Conservation (phyloP, 169 alveolate species). For the Cystoisospora suis region DNA sequence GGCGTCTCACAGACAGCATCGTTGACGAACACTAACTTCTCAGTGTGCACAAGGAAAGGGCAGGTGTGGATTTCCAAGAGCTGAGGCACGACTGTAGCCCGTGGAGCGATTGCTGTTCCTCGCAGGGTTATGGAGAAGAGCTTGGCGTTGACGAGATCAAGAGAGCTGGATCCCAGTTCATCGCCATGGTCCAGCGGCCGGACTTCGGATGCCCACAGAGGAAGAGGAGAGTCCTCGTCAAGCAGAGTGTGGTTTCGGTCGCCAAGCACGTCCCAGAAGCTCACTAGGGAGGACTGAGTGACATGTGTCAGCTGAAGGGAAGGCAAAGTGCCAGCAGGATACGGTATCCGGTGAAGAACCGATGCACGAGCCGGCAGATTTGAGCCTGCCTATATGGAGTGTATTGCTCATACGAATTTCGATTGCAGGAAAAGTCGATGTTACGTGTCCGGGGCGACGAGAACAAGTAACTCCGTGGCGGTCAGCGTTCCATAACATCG, state of each 20-base stretch:
- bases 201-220: neutral
- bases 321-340: neutral
- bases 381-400: too few species aligned
- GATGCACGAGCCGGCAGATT: too few species aligned
- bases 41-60: neutral
- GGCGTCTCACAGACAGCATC: neutral
- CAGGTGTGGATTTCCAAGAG: neutral
- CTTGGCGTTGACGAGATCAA: neutral
- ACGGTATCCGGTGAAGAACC: neutral
- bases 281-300: neutral
- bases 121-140: neutral
- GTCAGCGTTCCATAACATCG: too few species aligned
- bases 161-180: neutral
- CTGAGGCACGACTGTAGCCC: neutral
- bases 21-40: neutral
- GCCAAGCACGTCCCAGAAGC: neutral
- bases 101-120: neutral
- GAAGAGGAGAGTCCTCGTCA: neutral
- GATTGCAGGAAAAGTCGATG: too few species aligned
- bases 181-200: neutral
- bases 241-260: neutral
- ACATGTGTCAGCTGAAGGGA: neutral
- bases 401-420: too few species aligned
- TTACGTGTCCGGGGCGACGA: too few species aligned
- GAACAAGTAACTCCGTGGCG: too few species aligned